These are phyloP conservation scores for Hansenula anomala DNA, from an alignment of 1,139 yeast genomes.

Conservation along the genomic window DNA sequence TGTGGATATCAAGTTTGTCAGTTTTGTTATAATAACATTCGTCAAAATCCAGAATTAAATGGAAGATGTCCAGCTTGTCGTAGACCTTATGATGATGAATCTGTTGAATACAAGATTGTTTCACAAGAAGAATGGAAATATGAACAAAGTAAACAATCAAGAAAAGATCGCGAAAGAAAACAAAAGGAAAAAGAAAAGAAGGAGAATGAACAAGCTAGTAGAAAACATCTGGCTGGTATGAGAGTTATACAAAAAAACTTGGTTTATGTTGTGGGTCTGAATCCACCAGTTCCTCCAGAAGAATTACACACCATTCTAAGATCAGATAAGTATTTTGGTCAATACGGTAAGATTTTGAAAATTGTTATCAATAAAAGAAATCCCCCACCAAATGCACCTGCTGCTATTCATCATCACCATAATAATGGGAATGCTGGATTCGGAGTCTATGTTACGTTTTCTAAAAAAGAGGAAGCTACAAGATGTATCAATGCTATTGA, in stretches of 20 bases:
- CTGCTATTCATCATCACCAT: conserved; percentile 42
- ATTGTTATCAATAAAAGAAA: conserved; percentile 85
- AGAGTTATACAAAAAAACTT: conserved; percentile 96
- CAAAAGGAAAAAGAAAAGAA: conserved; percentile 89
- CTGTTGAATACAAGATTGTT: conserved; percentile 79
- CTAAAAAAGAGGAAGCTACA: conserved; percentile 91
- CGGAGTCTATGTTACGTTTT: conserved; percentile 94
- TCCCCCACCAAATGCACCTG: conserved; percentile 31
- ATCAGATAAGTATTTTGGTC: conserved; percentile 94
- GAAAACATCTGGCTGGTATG: conserved; percentile 94
- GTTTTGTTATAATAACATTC: conserved; percentile 94
- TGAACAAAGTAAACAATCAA: conserved; percentile 76
- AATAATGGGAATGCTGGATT: too few species aligned
- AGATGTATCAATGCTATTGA: conserved; percentile 90
- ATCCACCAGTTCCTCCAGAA: conserved; percentile 81
- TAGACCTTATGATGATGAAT: conserved; percentile 86
- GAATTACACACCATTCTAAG: conserved; percentile 82
- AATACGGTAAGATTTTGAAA: conserved; percentile 92
- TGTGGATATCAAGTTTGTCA: conserved; percentile 99
- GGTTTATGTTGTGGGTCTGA: conserved; percentile 93
- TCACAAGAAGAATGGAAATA: conserved; percentile 79
- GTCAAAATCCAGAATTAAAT: conserved; percentile 91
- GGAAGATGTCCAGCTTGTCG: conserved; percentile 99
- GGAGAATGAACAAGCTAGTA: conserved; percentile 82
- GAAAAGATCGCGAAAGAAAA: conserved; percentile 80